Evolutionary conservation across 176 grass and related monocot genomes (phyloP).

Genomic region (Saccharum spontaneum): DNA sequence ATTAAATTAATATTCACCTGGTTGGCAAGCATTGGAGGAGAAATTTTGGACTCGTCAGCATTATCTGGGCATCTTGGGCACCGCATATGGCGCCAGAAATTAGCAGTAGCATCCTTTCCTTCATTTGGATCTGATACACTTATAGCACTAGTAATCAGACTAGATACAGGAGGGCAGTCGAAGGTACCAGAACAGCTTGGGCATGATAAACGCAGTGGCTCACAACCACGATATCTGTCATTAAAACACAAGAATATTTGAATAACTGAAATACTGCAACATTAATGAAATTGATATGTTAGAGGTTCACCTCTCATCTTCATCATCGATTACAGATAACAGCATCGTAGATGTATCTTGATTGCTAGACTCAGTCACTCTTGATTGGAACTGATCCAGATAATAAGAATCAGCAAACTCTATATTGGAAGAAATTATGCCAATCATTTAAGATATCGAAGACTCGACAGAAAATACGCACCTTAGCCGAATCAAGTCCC

Average conservation of each 20-base stretch:
- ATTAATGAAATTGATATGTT: constrained; percentile 26
- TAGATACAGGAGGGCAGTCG: constrained; percentile 80
- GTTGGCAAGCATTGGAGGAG: constrained; percentile 70
- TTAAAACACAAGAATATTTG: constrained; percentile 43
- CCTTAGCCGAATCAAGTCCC: constrained; percentile 96
- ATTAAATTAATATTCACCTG: constrained; percentile 55
- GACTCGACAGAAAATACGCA: constrained; percentile 31
- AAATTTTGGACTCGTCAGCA: constrained; percentile 56
- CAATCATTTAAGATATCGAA: not conserved
- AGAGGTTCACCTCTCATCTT: constrained; percentile 70
- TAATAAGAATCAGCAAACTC: constrained; percentile 32
- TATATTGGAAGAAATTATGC: constrained; percentile 14
- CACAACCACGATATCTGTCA: constrained; percentile 83
- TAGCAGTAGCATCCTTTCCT: constrained; percentile 49
- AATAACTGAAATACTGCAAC: constrained; percentile 18
- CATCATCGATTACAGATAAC: constrained; percentile 69
- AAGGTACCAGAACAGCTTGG: constrained; percentile 83
- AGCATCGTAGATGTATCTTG: constrained; percentile 75
- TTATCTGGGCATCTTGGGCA: constrained; percentile 85
- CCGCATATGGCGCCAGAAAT: constrained; percentile 78
- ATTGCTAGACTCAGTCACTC: constrained; percentile 45
- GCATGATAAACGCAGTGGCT: constrained; percentile 78
- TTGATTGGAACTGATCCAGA: constrained; percentile 75
- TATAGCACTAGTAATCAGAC: constrained; percentile 54
- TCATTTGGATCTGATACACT: constrained; percentile 44